Evolutionary conservation across 2,329 filamentous ascomycete genomes (phyloP), one percentile per base, ranked within the genome.

Genomic region (Alternaria ventricosa): DNA sequence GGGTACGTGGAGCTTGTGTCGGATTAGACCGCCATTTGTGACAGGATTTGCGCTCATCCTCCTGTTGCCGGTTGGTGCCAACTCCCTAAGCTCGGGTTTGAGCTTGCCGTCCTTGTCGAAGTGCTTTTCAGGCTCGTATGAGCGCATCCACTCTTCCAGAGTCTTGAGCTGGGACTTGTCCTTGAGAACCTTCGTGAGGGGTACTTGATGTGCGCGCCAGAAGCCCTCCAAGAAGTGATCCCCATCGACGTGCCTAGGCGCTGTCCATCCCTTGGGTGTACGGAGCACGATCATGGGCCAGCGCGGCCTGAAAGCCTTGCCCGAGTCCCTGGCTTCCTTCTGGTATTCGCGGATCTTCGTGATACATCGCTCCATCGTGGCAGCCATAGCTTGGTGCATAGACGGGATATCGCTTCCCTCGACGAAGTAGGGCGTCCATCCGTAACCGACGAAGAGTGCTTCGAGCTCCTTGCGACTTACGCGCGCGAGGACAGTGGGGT

Each of bases 381-480:
- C 87, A 12, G 92, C 91, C 91, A 94, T 94, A 60, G 91, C 91
- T 78, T 94, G 91, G 75, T 94, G 90, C 91, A 94, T 94, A 49
- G 86, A 87, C 33, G 91, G 86, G 27, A 91, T 75, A 57, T 94
- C 91, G 66, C 88, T 88, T 53, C 92, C 92, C 75, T 94, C 91
- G 51, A 94, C 92, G 71, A 94, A 93, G 79, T 93, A 93, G 9
- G 92, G 91, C 53, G 89, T 87, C 89, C 90, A 94, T 68, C 92
- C 92, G 72, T 93, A 94, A 28, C 92, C 92, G 45, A 87, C 67
- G 79, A 94, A 91, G 18, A 94, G 83, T 23, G 85, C 82, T 70
- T 88, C 86, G 6, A 94, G 84, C 80, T 94, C 92, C 65, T 91
- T 87, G 76, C 93, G 90, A 46, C 87, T 87, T 74, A 94, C 90